phyloP scores from a whole-genome alignment of 257 asterid species.

The Jacaranda copaia region DNA sequence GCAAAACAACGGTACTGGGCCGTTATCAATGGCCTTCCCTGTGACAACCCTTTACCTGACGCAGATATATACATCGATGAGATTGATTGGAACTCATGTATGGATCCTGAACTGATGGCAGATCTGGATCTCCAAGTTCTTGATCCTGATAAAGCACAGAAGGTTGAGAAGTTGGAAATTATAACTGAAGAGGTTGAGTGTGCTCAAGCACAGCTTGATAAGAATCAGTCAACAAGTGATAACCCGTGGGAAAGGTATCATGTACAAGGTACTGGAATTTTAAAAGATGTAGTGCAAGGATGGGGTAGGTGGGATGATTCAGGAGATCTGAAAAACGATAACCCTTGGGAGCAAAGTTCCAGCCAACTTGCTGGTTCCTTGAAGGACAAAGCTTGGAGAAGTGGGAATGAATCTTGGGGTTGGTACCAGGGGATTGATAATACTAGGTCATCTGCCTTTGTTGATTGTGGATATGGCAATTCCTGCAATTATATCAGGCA shows the following conservation, averaged over 20 bases:
- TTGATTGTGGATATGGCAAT: slow-evolving; percentile 29
- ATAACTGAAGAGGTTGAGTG: slow-evolving; percentile 40
- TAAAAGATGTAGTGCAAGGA: slow-evolving; percentile 42
- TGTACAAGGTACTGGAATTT: slow-evolving; percentile 32
- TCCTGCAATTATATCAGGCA: slow-evolving; percentile 40
- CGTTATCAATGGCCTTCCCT: slow-evolving; percentile 58
- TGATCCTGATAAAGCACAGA: slow-evolving; percentile 62
- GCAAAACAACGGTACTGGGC: slow-evolving; percentile 84
- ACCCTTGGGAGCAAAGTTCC: slow-evolving; percentile 73
- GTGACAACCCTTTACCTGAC: slow-evolving; percentile 67
- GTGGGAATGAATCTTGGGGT: slow-evolving; percentile 54
- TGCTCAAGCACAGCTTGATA: slow-evolving; percentile 33
- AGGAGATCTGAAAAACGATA: slow-evolving; percentile 38
- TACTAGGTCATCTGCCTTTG: slow-evolving; percentile 27
- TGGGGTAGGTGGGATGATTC: slow-evolving; percentile 59
- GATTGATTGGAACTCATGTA: slow-evolving; percentile 76
- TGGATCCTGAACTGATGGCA: slow-evolving; percentile 71
- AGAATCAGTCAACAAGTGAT: slow-evolving; percentile 37
- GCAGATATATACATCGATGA: slow-evolving; percentile 65
- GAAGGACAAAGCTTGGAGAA: slow-evolving; percentile 57
- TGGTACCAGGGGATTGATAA: slow-evolving; percentile 45
- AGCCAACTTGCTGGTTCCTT: slow-evolving; percentile 42
- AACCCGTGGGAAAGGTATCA: slow-evolving; percentile 70
- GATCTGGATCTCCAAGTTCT: slow-evolving; percentile 70
- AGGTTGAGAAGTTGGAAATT: slow-evolving; percentile 40